A percentile compares a stretch with the other conserved stretches of the same genome.
These are phyloP conservation scores for Apiotrichum sp. DNA, from an alignment of 1,284 basidiomycete species.

Conservation along the genomic window DNA sequence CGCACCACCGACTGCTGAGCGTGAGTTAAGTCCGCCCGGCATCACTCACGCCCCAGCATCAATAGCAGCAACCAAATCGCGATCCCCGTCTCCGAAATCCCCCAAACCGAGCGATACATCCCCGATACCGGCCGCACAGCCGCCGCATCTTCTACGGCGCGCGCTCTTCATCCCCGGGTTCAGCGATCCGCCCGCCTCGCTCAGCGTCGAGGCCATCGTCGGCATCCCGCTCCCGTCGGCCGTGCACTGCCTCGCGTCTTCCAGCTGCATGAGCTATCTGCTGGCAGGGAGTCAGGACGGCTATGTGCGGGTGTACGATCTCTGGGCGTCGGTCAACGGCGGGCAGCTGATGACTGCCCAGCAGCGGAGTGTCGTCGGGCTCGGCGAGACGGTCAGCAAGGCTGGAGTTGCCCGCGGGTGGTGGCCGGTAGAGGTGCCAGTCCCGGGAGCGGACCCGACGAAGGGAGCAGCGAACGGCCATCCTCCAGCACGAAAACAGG, in stretches of 20 bases:
- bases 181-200: conserved; percentile 51
- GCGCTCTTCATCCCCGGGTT: conserved; percentile 27
- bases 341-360: conserved; percentile 82
- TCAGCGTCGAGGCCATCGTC: conserved; percentile 85
- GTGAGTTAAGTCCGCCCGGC: not conserved
- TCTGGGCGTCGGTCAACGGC: conserved; percentile 80
- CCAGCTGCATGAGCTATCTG: conserved; percentile 80
- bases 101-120: not conserved
- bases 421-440: conserved; percentile 57
- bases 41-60: not conserved
- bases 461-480: conserved; percentile 15
- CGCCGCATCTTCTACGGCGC: conserved; percentile 36
- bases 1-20: no score
- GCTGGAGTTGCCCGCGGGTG: conserved; percentile 79
- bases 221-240: conserved; percentile 83
- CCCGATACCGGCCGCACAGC: conserved; percentile 4
- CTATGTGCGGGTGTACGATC: conserved; percentile 87
- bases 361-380: conserved; percentile 77
- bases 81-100: not conserved
- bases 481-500: conserved; percentile 37
- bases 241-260: conserved; percentile 77
- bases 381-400: conserved; percentile 88
- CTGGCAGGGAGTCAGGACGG: conserved; percentile 90
- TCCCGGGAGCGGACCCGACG: conserved; percentile 16
- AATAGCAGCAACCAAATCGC: not conserved